These are phyloP conservation scores for Miscanthus lutarioriparius DNA, from an alignment of 176 grass and related monocot species.

Conservation along the genomic window DNA sequence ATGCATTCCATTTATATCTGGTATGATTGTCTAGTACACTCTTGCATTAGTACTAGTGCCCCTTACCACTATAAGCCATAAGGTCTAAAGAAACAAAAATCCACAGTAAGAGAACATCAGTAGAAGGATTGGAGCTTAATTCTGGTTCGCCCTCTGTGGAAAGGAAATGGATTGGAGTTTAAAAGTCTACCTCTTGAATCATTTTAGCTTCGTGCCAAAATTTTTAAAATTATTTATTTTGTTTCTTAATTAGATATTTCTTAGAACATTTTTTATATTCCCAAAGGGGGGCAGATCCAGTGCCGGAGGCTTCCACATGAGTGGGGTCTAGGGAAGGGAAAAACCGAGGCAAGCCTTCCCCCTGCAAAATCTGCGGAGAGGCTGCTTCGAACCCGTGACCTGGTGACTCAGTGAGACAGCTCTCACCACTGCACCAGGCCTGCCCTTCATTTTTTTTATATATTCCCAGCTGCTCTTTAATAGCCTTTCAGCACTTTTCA, in stretches of 20 bases:
- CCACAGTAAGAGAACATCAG: background rate
- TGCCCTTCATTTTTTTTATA: too few species aligned
- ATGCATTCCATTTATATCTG: slow-evolving; percentile 3
- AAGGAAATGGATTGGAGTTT: background rate
- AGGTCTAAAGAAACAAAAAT: background rate
- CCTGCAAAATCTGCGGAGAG: too few species aligned
- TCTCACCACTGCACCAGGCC: too few species aligned
- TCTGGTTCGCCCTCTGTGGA: background rate
- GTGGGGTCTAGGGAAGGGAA: too few species aligned
- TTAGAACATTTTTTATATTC: too few species aligned
- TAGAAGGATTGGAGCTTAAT: background rate
- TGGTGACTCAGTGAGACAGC: too few species aligned
- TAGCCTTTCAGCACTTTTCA: background rate
- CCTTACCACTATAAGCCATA: background rate
- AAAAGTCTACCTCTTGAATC: background rate
- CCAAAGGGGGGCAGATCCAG: too few species aligned
- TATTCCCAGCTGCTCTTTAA: background rate
- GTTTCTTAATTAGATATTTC: background rate
- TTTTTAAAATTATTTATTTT: background rate
- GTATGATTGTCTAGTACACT: slow-evolving; percentile 5
- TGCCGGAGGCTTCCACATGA: too few species aligned
- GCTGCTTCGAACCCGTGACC: too few species aligned
- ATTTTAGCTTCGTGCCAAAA: background rate
- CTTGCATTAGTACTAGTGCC: background rate
- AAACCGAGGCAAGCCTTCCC: too few species aligned